These are phyloP conservation scores for Neurospora sp. DNA, from an alignment of 495 filamentous ascomycete genomes.

Conservation along the genomic window DNA sequence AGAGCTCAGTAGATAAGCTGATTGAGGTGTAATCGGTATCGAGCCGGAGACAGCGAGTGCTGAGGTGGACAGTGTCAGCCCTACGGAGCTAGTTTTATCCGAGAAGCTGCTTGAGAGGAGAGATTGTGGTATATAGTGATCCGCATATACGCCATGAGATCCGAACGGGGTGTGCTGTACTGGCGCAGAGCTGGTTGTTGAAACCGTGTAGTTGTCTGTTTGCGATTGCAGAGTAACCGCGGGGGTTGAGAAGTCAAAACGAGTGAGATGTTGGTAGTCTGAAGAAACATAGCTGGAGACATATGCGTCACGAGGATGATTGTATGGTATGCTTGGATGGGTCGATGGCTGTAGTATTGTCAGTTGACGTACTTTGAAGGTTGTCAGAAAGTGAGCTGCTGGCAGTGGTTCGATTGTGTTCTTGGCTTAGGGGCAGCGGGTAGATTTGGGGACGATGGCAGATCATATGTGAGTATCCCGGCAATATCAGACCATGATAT, in stretches of 20 bases:
- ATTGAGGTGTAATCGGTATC: not conserved
- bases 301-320: not conserved
- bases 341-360: not conserved
- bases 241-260: not conserved
- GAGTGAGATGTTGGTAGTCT: not conserved
- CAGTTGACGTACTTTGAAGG: not conserved
- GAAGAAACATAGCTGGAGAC: not conserved
- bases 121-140: not conserved
- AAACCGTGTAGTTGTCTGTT: not conserved
- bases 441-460: not conserved
- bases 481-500: not conserved
- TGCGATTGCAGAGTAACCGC: not conserved
- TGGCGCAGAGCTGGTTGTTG: not conserved
- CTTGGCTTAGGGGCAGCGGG: not conserved
- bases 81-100: not conserved
- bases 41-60: not conserved
- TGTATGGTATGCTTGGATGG: not conserved
- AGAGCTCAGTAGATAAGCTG: not conserved
- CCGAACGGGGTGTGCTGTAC: not conserved
- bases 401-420: not conserved
- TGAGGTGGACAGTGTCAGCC: not conserved
- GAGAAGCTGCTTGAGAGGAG: not conserved
- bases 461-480: not conserved
- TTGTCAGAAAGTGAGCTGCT: not conserved
- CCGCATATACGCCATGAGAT: not conserved